A percentile compares a stretch with the other conserved stretches of the same genome.
phyloP scores from a whole-genome alignment of 768 basidiomycete genomes.

The Zangia roseola region DNA sequence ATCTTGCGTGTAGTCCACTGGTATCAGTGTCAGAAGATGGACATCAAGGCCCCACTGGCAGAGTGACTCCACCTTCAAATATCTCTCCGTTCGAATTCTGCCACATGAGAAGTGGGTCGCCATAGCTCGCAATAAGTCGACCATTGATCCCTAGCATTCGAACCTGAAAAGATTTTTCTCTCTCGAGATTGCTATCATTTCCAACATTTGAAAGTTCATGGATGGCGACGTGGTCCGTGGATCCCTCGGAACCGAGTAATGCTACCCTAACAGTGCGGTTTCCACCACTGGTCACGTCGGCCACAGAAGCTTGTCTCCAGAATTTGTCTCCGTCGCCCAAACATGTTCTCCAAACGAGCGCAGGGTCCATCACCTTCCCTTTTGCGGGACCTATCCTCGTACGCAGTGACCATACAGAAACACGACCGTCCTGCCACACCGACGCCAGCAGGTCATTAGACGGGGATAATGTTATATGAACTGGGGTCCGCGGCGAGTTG shows the following conservation, averaged over 20 bases:
- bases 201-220: slow-evolving; percentile 17
- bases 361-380: slow-evolving; percentile 60
- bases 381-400: slow-evolving; percentile 59
- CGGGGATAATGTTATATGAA: slow-evolving; percentile 64
- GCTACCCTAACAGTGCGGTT: slow-evolving; percentile 23
- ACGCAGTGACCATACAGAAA: slow-evolving; percentile 69
- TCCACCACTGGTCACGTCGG: slow-evolving; percentile 3
- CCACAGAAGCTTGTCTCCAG: slow-evolving; percentile 33
- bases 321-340: slow-evolving; percentile 11
- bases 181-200: neutral
- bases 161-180: slow-evolving; percentile 6
- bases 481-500: slow-evolving; percentile 40
- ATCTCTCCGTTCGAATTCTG: slow-evolving; percentile 51
- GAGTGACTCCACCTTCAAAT: slow-evolving; percentile 38
- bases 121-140: slow-evolving; percentile 39
- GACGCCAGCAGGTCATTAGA: slow-evolving; percentile 57
- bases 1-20: slow-evolving; percentile 23
- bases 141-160: slow-evolving; percentile 43
- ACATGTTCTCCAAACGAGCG: slow-evolving; percentile 34
- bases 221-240: slow-evolving; percentile 35
- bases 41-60: neutral
- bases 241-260: slow-evolving; percentile 40
- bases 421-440: slow-evolving; percentile 66
- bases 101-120: slow-evolving; percentile 31
- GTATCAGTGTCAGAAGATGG: slow-evolving; percentile 4